Evolutionary conservation across 768 basidiomycete species (phyloP), one percentile per base, ranked within the genome.

Genomic region (Aureoboletus auriporus): DNA sequence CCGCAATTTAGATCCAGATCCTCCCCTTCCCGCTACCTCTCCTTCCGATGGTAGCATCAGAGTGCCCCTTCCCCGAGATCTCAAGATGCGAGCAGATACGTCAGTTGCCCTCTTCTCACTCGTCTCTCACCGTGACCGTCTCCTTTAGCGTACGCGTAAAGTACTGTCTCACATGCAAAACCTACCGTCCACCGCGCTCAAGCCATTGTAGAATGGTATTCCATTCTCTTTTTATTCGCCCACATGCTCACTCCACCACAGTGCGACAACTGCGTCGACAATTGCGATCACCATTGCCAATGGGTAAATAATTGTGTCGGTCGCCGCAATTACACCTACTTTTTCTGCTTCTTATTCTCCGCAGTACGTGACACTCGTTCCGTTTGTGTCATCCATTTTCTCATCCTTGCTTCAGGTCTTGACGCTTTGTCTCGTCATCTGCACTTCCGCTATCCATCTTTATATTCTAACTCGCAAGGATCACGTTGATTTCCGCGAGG

Each of bases 211-310:
- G 93, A 65, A 80, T 96, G 81, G 92, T 91, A 57, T 61, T 76
- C 14, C 2, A 11, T 3, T 29, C 20, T 13, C 5, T 35, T 14
- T 4, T 0, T 5, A 3, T 29, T 5, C 31, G 26, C 8, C 30
- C 16, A 37, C 16, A 5, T 28, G 23, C 49, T 64, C 39, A 50
- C 30, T 26, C 38, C 14, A 5, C 39, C 11, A 2, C 56, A 94
- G 88, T 99, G 95, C 63, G 92, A 96, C 58, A 98, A 98, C 63
- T 99, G 95, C 61, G 92, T 97, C 13, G 94, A 97, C 55, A 85
- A 86, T 9, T 97, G 94, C 55, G 93, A 95, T 65, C 89, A 94
- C 62, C 91, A 92, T 62, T 89, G 86, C 53, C 84, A 85, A 62
- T 89, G 86, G 87, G 82, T 99, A 16, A 96, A 97, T 65, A 96